phyloP scores from a whole-genome alignment of 306 rosid species.

The Delonix regia region DNA sequence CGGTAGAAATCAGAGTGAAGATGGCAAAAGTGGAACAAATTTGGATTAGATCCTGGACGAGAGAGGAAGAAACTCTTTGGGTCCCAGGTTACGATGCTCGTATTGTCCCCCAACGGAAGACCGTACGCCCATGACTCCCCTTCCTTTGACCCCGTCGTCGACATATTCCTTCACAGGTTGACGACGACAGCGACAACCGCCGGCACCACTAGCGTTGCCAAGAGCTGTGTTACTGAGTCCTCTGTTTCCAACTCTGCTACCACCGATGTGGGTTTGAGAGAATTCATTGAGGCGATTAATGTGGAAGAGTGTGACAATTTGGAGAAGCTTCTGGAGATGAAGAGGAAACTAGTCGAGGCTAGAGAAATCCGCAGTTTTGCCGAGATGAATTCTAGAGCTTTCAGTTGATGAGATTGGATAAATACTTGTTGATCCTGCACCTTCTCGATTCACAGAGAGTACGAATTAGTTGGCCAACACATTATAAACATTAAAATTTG shows the following conservation, averaged over 20 bases:
- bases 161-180: neutral
- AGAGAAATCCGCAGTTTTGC: neutral
- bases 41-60: too few relatives aligned
- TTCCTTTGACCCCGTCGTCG: neutral
- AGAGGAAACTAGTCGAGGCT: neutral
- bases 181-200: neutral
- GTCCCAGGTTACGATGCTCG: neutral
- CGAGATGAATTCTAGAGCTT: neutral
- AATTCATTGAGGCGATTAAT: neutral
- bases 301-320: neutral
- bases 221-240: neutral
- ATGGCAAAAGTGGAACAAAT: too few relatives aligned
- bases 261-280: neutral
- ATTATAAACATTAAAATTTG: too few relatives aligned
- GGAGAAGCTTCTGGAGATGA: slow-evolving; percentile 3
- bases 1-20: too few relatives aligned
- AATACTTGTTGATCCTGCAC: too few relatives aligned
- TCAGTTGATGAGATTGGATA: too few relatives aligned
- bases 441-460: too few relatives aligned
- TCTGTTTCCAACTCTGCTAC: neutral
- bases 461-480: too few relatives aligned
- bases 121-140: neutral
- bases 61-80: neutral
- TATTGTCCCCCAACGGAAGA: neutral
- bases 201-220: neutral